Evolutionary conservation across 1,284 basidiomycete genomes (phyloP).

Genomic region (Ustilago crameri): DNA sequence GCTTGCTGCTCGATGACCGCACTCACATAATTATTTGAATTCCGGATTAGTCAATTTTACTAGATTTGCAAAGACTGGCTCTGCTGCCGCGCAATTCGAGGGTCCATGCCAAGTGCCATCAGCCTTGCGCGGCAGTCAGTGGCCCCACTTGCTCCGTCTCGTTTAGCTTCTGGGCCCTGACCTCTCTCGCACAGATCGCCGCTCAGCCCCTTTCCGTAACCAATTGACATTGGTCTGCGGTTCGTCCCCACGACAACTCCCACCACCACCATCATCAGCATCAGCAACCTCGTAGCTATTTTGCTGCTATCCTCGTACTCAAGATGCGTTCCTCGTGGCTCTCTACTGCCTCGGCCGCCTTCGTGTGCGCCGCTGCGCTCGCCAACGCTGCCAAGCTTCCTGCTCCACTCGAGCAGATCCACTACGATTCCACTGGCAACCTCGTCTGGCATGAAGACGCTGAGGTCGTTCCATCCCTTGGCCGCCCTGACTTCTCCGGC

Average conservation of each 20-base stretch:
- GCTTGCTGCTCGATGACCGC: conserved; percentile 32
- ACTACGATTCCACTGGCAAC: conserved; percentile 54
- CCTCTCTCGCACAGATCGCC: conserved; percentile 28
- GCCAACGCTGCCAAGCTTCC: conserved; percentile 48
- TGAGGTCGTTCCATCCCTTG: conserved; percentile 34
- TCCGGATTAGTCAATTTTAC: conserved; percentile 29
- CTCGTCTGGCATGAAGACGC: conserved; percentile 53
- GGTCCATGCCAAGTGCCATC: conserved; percentile 11
- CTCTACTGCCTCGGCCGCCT: conserved; percentile 53
- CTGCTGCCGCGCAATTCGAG: conserved; percentile 14
- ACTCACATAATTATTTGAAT: conserved; percentile 6
- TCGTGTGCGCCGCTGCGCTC: conserved; percentile 57
- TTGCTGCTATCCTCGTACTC: conserved; percentile 1
- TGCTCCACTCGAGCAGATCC: conserved; percentile 52
- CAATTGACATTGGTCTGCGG: not conserved
- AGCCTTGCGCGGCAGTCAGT: conserved; percentile 2
- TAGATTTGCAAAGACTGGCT: conserved; percentile 1
- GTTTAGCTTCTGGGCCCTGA: conserved; percentile 6
- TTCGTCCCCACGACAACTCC: not conserved
- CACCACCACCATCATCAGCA: conserved; percentile 11
- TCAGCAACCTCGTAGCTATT: not conserved
- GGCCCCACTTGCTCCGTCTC: not conserved
- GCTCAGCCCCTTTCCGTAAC: conserved; percentile 14
- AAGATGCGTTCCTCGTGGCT: conserved; percentile 62
- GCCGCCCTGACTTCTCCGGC: conserved; percentile 53